Base-by-base conservation (phyloP, 768 basidiomycete species). In the Rhodotorula paludigena region DNA sequence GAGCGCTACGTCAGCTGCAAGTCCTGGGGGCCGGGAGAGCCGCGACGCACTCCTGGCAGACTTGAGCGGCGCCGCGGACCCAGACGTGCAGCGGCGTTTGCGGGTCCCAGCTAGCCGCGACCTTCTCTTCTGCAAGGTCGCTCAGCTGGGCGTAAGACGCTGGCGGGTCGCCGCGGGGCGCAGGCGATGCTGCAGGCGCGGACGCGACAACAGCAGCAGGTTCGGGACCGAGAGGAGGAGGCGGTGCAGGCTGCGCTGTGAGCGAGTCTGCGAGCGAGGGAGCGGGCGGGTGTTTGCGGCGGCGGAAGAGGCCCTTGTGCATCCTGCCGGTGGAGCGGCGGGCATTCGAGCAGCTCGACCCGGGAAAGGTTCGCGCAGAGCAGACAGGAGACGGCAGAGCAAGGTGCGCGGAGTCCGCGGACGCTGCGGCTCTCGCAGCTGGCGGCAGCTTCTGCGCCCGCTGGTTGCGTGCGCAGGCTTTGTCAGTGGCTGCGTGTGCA, bases 91-190 rank as follows among this genome's bases (percentile, higher is more conserved):
- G 25, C 20, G 58, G 57, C 20, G 48, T 32, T 14, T 7, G 3
- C 0, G 59, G 0, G 36, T 64, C 63, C 58, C 59, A 69, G 5
- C 33, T 39, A 11, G 2, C 32, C 0, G 45, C 49, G 21, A 69
- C 63, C 35, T 60, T 33, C 25, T 64, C 63, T 41, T 64, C 51
- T 20, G 63, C 63, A 14, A 64, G 36, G 16, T 69, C 68, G 10
- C 55, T 59, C 21, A 69, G 58, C 35, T 64, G 59, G 3, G 68
- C 58, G 28, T 45, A 60, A 2, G 52, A 55, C 25, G 28, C n/a
- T 0, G 65, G 54, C 7, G 60, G 54, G 7, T 39, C 36, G 21
- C 21, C 14, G n/a, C 11, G 11, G 10, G 39, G 56, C 3, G 28
- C 9, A 15, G 59, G 28, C 3, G 54, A 4, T 5, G 18, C 45